A percentile compares a stretch with the other conserved stretches of the same genome.
phyloP scores from a whole-genome alignment of 345 rosid species.

The Rhizophora mangle region DNA sequence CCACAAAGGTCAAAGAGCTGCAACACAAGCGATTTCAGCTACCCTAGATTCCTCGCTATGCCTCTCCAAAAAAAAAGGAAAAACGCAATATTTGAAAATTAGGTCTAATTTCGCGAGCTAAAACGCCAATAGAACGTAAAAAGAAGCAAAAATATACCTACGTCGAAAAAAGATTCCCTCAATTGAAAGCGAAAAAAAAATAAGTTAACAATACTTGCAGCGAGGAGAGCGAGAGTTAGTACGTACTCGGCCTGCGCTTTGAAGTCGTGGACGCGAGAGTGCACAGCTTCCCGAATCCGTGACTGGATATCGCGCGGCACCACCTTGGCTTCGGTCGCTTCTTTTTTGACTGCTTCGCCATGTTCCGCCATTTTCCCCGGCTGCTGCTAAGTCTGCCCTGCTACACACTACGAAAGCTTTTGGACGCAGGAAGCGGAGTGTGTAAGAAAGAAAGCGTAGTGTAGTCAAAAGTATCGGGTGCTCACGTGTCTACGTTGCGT shows the following conservation, averaged over 20 bases:
- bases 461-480: too few relatives aligned
- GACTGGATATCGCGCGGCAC: conserved; percentile 40
- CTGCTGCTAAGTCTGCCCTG: too few relatives aligned
- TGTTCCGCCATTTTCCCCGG: conserved; percentile 34
- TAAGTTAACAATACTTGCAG: not conserved
- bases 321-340: conserved; percentile 4
- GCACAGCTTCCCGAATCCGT: conserved; percentile 63
- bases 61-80: too few relatives aligned
- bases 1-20: conserved; percentile 76
- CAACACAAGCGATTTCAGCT: conserved; percentile 9
- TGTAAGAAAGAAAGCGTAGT: too few relatives aligned
- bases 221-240: conserved; percentile 15
- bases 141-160: too few relatives aligned
- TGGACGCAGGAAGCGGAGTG: too few relatives aligned
- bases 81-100: too few relatives aligned
- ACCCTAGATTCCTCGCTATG: not conserved
- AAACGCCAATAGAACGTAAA: too few relatives aligned
- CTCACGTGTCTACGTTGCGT: too few relatives aligned
- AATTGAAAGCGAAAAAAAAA: not conserved
- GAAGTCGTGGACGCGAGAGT: conserved; percentile 62
- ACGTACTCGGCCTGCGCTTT: conserved; percentile 64
- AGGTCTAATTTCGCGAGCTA: too few relatives aligned
- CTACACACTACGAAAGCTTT: too few relatives aligned
- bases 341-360: conserved; percentile 21
- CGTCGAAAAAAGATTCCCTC: too few relatives aligned